phyloP scores from a whole-genome alignment of 2,329 filamentous ascomycete species.

The Mycosphaerella sp. region DNA sequence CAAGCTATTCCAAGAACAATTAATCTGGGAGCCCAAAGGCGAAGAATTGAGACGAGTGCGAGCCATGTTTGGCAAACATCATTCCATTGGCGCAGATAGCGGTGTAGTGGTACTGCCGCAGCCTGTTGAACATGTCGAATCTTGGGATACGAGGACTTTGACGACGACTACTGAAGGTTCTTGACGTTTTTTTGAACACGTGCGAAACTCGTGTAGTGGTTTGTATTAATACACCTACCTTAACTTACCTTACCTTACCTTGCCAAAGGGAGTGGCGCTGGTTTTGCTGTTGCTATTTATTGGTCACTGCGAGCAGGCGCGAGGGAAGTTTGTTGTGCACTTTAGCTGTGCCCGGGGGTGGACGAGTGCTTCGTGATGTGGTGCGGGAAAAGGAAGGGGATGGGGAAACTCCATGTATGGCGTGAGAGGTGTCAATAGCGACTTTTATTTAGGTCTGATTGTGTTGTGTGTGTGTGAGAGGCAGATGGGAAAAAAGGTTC shows the following conservation, averaged over 20 bases:
- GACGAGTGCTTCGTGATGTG: no score
- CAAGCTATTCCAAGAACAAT: slow-evolving; percentile 13
- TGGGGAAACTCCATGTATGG: not conserved
- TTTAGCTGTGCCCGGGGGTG: no score
- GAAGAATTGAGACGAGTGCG: slow-evolving; percentile 8
- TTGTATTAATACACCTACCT: no score
- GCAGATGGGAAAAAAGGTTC: not conserved
- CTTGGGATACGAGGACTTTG: not conserved
- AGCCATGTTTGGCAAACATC: slow-evolving; percentile 5
- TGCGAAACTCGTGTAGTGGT: no score
- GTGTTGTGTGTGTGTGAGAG: not conserved
- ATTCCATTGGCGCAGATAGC: slow-evolving; percentile 1
- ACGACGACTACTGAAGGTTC: not conserved
- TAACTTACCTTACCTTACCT: no score
- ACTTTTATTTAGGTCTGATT: not conserved
- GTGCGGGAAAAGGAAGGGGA: not conserved
- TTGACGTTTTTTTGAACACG: no score
- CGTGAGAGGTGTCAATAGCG: not conserved
- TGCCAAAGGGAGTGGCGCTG: no score
- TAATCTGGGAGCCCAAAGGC: slow-evolving; percentile 14
- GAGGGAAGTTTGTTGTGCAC: no score
- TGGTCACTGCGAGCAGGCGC: no score
- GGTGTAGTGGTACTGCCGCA: slow-evolving; percentile 1
- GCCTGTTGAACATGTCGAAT: not conserved
- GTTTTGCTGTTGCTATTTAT: no score